Conservation (phyloP, 2,329 filamentous ascomycete species). For the Curvularia lunata region DNA sequence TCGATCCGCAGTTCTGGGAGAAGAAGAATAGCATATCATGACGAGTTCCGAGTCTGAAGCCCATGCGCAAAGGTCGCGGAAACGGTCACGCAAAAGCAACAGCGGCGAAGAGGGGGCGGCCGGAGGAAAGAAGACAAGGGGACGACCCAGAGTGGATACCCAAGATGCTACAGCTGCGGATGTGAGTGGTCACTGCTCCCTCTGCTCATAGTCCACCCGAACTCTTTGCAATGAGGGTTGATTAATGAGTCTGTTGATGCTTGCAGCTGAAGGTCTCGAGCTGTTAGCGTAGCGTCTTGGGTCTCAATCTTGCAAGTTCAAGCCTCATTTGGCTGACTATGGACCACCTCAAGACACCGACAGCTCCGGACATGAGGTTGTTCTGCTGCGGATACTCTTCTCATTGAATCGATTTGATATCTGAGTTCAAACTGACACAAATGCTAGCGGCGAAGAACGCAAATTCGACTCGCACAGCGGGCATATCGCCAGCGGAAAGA, state of each 20-base stretch:
- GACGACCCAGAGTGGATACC: slow-evolving; percentile 76
- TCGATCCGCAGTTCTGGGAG: background rate
- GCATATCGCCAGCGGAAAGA: slow-evolving; percentile 88
- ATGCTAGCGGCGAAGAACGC: slow-evolving; percentile 75
- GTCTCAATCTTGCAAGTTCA: background rate
- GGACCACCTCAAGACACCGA: background rate
- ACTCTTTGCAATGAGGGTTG: background rate
- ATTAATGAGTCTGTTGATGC: background rate
- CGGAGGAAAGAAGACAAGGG: slow-evolving; percentile 64
- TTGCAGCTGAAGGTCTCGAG: background rate
- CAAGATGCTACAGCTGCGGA: slow-evolving; percentile 79
- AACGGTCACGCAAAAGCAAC: slow-evolving; percentile 40
- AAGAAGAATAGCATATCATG: slow-evolving; percentile 24
- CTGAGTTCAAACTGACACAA: slow-evolving; percentile 16
- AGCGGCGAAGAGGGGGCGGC: slow-evolving; percentile 32
- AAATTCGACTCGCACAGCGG: slow-evolving; percentile 84
- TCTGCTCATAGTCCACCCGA: background rate
- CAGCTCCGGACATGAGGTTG: background rate
- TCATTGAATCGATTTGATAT: background rate
- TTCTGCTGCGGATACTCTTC: background rate
- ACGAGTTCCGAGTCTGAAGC: slow-evolving; percentile 43
- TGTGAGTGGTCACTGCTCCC: slow-evolving; percentile 60
- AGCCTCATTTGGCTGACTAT: background rate
- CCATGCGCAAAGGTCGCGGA: slow-evolving; percentile 35
- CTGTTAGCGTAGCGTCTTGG: background rate